Evolutionary conservation across 2,329 filamentous ascomycete genomes (phyloP).

Genomic region (Ophiocordyceps sinensis): DNA sequence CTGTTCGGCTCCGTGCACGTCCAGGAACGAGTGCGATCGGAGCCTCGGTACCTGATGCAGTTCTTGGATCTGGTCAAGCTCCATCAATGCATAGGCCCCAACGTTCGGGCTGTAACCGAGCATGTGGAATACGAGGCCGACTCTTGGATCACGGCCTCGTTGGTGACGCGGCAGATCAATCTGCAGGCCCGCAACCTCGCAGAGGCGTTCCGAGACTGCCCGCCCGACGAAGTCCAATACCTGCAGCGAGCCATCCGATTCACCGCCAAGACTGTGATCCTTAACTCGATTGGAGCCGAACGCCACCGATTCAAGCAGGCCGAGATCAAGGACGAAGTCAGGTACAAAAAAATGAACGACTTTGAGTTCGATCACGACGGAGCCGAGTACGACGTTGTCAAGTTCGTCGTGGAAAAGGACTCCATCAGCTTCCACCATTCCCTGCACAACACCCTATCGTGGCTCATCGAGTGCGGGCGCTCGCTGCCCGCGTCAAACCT

Average conservation of each 20-base stretch:
- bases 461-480: constrained; percentile 84
- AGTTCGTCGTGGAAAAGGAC: constrained; percentile 77
- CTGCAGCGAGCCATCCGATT: constrained; percentile 60
- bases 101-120: constrained; percentile 76
- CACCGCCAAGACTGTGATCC: constrained; percentile 68
- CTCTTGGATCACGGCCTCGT: constrained; percentile 90
- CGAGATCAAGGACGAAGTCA: constrained; percentile 76
- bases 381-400: constrained; percentile 54
- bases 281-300: constrained; percentile 83
- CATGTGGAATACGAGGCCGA: constrained; percentile 98
- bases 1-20: constrained; percentile 81
- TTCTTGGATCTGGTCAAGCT: constrained; percentile 93
- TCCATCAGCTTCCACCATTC: constrained; percentile 96
- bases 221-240: constrained; percentile 47
- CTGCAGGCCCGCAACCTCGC: constrained; percentile 78
- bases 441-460: constrained; percentile 89
- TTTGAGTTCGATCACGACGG: constrained; percentile 62
- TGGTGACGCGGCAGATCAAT: constrained; percentile 92
- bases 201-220: constrained; percentile 64
- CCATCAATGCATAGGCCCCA: constrained; percentile 94
- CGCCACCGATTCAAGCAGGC: constrained; percentile 69
- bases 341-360: constrained; percentile 62
- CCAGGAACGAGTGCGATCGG: constrained; percentile 66
- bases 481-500: constrained; percentile 55
- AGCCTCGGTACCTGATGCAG: constrained; percentile 80